A percentile compares a stretch with the other conserved stretches of the same genome.
Conservation (phyloP, 257 asterid species). For the Apocynum venetum region DNA sequence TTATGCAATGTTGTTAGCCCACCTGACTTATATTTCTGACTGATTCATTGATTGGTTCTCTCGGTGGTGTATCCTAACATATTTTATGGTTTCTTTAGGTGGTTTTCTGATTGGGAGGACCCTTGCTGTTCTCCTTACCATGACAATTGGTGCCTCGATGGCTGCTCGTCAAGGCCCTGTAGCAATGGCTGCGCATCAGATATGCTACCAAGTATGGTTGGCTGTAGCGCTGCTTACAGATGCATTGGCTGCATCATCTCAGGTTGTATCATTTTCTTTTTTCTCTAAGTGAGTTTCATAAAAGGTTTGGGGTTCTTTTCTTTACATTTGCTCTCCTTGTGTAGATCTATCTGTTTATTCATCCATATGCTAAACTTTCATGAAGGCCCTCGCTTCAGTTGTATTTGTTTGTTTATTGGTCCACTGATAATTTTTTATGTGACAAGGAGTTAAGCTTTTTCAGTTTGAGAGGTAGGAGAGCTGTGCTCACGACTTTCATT, state of each 20-base stretch:
- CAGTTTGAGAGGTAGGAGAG: not conserved
- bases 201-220: constrained; percentile 93
- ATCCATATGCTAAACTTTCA: not conserved
- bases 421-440: not conserved
- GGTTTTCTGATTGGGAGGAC: constrained; percentile 94
- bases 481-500: too few species aligned
- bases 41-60: not conserved
- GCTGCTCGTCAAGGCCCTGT: constrained; percentile 97
- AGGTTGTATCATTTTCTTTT: constrained; percentile 37
- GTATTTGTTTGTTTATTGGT: not conserved
- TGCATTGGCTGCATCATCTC: constrained; percentile 87
- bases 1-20: not conserved
- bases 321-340: not conserved
- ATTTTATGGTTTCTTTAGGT: constrained; percentile 40
- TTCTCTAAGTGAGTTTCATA: not conserved
- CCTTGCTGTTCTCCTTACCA: constrained; percentile 75
- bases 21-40: not conserved
- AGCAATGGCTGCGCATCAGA: constrained; percentile 97
- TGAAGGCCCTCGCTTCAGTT: not conserved
- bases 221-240: constrained; percentile 93
- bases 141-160: constrained; percentile 90
- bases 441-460: not conserved
- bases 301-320: not conserved
- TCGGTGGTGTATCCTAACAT: not conserved
- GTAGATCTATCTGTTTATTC: not conserved